Base-by-base conservation (phyloP, 2,329 filamentous ascomycete genomes). In the Phyllosticta ampelicida region DNA sequence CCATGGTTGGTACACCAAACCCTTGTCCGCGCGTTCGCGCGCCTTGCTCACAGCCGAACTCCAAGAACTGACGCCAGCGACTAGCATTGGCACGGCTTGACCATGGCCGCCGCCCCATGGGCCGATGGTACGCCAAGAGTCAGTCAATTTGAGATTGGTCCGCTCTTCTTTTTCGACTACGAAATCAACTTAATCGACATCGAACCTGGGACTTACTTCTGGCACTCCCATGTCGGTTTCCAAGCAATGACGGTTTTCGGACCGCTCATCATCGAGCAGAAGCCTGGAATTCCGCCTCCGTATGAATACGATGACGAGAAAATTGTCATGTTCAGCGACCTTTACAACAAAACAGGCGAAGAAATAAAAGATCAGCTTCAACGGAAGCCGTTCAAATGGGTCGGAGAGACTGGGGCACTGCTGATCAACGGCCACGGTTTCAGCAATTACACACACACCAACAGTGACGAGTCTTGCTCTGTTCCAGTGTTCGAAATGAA, bases 41-140 rank as follows among this genome's bases (percentile, higher is more conserved):
- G 16, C 6, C n/a, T n/a, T n/a, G 2, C 13, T n/a, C n/a, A 8
- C 16, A 16, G 29, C 9, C 28, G n/a, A 20, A 8, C 8, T n/a
- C n/a, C n/a, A n/a, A 10, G 18, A 26, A 28, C 48, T 56, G 10
- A 51, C 2, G 10, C 48, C 18, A 10, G 3, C 16, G 9, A 3
- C 13, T 18, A 85, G 80, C 84, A 87, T 65, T 87, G 84, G 84
- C 84, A 87, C 69, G 85, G 85, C 11, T 73, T 87, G 9, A 78
- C 77, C 16, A 80, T 82, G 66, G 72, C 78, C 29, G 75, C 78
- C 29, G 80, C 82, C 0, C 82, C 82, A 0, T 87, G 85, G 68
- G 81, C 83, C 1, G 85, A 87, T 62, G 84, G 85, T 3, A 77
- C 81, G 0, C 81, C 83, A 0, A 68, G 75, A 28, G 82, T 80